Evolutionary conservation across 148 eudicot genomes (phyloP).

Genomic region (Fagopyrum tataricum): DNA sequence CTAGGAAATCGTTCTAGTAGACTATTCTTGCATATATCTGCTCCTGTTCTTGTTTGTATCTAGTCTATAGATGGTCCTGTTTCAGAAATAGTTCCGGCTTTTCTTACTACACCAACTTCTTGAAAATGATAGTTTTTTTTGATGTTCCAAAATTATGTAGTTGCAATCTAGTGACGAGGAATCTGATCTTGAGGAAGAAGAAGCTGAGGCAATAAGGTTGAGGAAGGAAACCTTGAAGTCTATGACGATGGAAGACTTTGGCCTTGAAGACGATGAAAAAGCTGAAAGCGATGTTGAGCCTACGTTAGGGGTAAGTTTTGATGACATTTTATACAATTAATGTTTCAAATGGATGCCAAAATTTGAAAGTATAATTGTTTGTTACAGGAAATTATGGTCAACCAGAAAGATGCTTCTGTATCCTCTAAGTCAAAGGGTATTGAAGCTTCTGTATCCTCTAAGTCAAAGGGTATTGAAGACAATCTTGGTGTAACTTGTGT

Average conservation of each 20-base stretch:
- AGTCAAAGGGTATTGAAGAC: conserved; percentile 27
- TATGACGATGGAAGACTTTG: conserved; percentile 56
- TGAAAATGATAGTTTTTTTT: not conserved
- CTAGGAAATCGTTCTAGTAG: not conserved
- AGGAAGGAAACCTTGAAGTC: conserved; percentile 45
- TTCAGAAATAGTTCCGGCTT: not conserved
- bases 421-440: conserved; percentile 29
- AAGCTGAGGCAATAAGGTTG: conserved; percentile 58
- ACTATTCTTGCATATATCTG: not conserved
- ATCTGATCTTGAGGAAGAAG: conserved; percentile 46
- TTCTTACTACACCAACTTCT: not conserved
- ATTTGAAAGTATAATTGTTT: not conserved
- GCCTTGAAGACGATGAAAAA: conserved; percentile 44
- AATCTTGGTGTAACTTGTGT: conserved; percentile 41
- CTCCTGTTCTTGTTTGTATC: not conserved
- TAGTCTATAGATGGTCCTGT: not conserved
- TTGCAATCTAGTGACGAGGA: conserved; percentile 66
- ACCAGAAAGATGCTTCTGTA: conserved; percentile 40
- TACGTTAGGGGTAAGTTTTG: conserved; percentile 52
- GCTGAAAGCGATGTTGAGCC: conserved; percentile 69
- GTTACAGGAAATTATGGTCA: conserved; percentile 43
- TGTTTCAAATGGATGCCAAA: not conserved
- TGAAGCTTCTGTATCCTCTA: conserved; percentile 32
- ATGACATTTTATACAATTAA: not conserved
- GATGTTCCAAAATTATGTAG: conserved; percentile 20